Conservation (phyloP, 2,329 filamentous ascomycete species). For the Exophiala aquamarina region DNA sequence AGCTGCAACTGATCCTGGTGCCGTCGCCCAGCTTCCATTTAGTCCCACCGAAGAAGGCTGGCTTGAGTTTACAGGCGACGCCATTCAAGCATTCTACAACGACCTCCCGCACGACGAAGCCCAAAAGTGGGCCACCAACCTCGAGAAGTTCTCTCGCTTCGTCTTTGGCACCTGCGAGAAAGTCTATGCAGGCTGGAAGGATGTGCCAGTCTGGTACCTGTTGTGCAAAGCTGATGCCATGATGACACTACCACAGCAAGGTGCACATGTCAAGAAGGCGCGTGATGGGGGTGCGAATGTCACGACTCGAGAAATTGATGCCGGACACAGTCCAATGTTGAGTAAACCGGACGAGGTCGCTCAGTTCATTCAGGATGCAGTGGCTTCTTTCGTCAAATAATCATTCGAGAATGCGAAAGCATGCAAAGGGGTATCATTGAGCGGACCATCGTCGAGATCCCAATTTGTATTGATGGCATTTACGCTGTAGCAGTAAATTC, state of each 20-base stretch:
- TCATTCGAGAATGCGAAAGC: neutral
- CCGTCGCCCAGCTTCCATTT: conserved; percentile 27
- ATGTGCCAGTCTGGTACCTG: conserved; percentile 50
- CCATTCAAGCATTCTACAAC: conserved; percentile 50
- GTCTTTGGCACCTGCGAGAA: conserved; percentile 45
- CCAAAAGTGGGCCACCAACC: conserved; percentile 41
- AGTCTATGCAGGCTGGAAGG: conserved; percentile 48
- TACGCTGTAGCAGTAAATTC: too few species aligned
- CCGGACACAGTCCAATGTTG: conserved; percentile 51
- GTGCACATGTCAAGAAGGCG: conserved; percentile 1
- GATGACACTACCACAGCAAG: conserved; percentile 41
- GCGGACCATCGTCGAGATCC: too few species aligned
- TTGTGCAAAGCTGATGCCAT: conserved; percentile 43
- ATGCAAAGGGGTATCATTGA: too few species aligned
- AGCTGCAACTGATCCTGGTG: conserved; percentile 19
- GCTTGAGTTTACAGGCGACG: conserved; percentile 38
- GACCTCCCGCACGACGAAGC: conserved; percentile 48
- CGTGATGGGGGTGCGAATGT: conserved; percentile 32
- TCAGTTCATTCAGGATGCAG: conserved; percentile 39
- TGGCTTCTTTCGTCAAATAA: conserved; percentile 4
- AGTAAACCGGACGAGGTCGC: conserved; percentile 45
- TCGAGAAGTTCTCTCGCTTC: conserved; percentile 43
- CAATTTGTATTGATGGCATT: too few species aligned
- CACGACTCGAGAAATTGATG: conserved; percentile 43
- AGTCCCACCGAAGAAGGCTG: conserved; percentile 38